Conservation (phyloP, 176 grass and related monocot genomes). For the Leersia perrieri region DNA sequence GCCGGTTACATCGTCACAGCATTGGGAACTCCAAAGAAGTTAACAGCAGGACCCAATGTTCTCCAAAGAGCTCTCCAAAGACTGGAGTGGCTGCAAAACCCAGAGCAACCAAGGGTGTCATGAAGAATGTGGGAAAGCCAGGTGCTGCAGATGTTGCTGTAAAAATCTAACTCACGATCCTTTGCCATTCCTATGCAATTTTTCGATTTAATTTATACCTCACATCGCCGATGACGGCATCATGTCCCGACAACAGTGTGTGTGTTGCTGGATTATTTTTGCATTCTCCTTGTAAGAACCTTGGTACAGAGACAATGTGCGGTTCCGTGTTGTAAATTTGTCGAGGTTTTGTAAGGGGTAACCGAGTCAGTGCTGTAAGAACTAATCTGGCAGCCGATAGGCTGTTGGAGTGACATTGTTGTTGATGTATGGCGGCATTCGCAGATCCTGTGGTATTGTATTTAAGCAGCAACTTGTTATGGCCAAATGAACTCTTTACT, state of each 20-base stretch:
- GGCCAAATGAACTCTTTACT: conserved; percentile 2
- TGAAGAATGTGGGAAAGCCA: conserved; percentile 33
- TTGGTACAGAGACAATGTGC: conserved; percentile 15
- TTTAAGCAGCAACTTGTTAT: conserved; percentile 39
- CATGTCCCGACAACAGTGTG: conserved; percentile 27
- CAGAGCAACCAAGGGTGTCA: conserved; percentile 32
- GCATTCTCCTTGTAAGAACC: conserved; percentile 43
- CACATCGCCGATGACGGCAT: conserved; percentile 31
- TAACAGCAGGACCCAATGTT: conserved; percentile 43
- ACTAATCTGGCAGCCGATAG: conserved; percentile 25
- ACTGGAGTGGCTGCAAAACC: conserved; percentile 31
- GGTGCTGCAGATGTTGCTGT: conserved; percentile 41
- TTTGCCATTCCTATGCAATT: conserved; percentile 25
- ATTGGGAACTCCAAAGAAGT: conserved; percentile 59
- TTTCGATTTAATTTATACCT: conserved; percentile 51
- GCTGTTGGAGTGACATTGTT: conserved; percentile 37
- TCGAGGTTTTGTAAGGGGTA: conserved; percentile 39
- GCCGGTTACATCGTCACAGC: conserved; percentile 63
- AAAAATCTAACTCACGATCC: conserved; percentile 50
- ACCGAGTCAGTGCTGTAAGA: conserved; percentile 32
- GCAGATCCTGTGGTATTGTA: conserved; percentile 30
- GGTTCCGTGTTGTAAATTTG: conserved; percentile 40
- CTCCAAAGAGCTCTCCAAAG: conserved; percentile 49
- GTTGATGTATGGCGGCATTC: conserved; percentile 20
- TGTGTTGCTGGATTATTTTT: conserved; percentile 45